Evolutionary conservation across 2,329 filamentous ascomycete species (phyloP).

Genomic region (Ascochyta koolunga): DNA sequence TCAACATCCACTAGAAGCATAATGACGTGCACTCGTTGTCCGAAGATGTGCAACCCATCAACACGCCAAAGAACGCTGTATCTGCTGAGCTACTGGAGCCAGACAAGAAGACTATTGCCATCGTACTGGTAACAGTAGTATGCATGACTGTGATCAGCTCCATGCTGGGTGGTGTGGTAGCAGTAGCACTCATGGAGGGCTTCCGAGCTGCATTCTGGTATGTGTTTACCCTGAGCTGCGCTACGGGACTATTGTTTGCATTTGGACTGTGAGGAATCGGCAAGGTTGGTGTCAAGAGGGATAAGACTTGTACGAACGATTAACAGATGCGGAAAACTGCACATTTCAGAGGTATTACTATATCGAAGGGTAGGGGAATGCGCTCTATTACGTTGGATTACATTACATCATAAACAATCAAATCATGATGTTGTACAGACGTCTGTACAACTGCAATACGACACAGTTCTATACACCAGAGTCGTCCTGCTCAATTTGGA

Average conservation of each 20-base stretch:
- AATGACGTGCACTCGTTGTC: conserved; percentile 7
- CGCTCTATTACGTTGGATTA: too few species aligned
- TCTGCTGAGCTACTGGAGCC: conserved; percentile 23
- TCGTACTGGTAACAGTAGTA: conserved; percentile 35
- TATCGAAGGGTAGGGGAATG: too few species aligned
- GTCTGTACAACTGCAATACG: too few species aligned
- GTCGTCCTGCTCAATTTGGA: conserved; percentile 7
- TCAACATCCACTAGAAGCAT: conserved; percentile 21
- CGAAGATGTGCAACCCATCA: conserved; percentile 24
- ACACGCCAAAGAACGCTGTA: conserved; percentile 15
- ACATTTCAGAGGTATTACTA: neutral
- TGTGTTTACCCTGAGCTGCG: conserved; percentile 44
- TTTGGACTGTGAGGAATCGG: conserved; percentile 53
- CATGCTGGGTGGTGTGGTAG: conserved; percentile 48
- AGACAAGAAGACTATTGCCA: conserved; percentile 33
- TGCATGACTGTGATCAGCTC: conserved; percentile 36
- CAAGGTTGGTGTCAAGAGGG: conserved; percentile 52
- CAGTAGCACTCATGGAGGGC: conserved; percentile 51
- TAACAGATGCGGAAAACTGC: neutral
- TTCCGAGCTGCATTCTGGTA: conserved; percentile 54
- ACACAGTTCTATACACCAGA: neutral
- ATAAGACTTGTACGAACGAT: conserved; percentile 21
- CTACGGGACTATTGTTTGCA: conserved; percentile 39
- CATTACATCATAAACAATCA: too few species aligned
- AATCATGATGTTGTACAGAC: too few species aligned